phyloP scores from a whole-genome alignment of 2,329 filamentous ascomycete genomes.

The Aureobasidium sp. region DNA sequence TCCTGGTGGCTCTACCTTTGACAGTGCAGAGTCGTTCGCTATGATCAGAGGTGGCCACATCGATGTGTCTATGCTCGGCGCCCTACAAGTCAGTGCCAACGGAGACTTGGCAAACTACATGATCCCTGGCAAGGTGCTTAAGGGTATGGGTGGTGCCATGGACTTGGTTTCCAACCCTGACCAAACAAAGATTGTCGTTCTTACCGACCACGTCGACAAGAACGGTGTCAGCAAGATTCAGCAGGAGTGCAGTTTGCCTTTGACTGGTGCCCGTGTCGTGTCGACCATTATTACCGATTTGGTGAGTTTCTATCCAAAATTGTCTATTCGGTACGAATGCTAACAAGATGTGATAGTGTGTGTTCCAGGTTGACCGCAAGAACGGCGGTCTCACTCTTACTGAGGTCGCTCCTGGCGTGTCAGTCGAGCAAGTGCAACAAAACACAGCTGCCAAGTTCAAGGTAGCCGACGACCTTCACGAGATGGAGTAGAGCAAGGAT shows the following conservation, averaged over 20 bases:
- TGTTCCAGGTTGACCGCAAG: slow-evolving; percentile 60
- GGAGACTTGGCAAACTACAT: slow-evolving; percentile 86
- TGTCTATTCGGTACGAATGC: background rate
- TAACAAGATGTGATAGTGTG: slow-evolving; percentile 39
- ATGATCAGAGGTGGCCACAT: slow-evolving; percentile 85
- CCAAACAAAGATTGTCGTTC: slow-evolving; percentile 86
- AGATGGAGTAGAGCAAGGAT: slow-evolving; percentile 35
- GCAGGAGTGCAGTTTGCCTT: slow-evolving; percentile 88
- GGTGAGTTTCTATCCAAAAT: background rate
- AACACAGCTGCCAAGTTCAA: slow-evolving; percentile 65
- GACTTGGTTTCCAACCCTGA: slow-evolving; percentile 83
- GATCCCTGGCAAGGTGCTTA: slow-evolving; percentile 78
- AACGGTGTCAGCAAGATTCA: slow-evolving; percentile 92
- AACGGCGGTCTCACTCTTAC: slow-evolving; percentile 59
- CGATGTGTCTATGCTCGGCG: slow-evolving; percentile 75
- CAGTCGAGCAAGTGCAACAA: slow-evolving; percentile 58
- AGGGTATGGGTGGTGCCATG: slow-evolving; percentile 91
- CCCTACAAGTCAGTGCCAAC: slow-evolving; percentile 69
- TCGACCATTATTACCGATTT: slow-evolving; percentile 87
- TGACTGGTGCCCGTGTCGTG: slow-evolving; percentile 81
- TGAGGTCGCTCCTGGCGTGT: slow-evolving; percentile 62
- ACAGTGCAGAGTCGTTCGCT: slow-evolving; percentile 72
- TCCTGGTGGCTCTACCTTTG: slow-evolving; percentile 69
- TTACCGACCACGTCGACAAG: slow-evolving; percentile 96
- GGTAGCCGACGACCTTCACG: slow-evolving; percentile 52